Evolutionary conservation across 2,329 filamentous ascomycete species (phyloP), one percentile per base, ranked within the genome.

Genomic region (Calonectria crousiana): DNA sequence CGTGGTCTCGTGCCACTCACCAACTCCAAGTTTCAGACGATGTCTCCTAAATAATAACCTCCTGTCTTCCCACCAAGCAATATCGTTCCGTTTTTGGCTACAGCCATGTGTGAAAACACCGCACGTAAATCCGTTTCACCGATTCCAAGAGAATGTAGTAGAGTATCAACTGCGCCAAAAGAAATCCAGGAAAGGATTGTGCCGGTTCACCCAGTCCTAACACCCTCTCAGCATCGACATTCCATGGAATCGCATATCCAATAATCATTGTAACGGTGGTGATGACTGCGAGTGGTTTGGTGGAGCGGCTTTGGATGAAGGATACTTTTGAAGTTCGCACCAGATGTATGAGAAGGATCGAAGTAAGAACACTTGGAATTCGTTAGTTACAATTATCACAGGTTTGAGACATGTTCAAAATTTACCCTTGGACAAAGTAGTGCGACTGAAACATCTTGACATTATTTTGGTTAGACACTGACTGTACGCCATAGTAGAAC

Each of bases 391-490:
- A n/a, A n/a, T 9, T n/a, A 1, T 23, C 1, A 11, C 3, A n/a
- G 16, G 4, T 32, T 28, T 2, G 13, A 49, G 5, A 11, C 18
- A 0, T 13, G 1, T 6, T 16, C 30, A 20, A 65, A 34, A 49
- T 51, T 23, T 47, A 68, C 66, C 66, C 66, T 44, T 68, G 51
- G 16, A 53, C 11, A 68, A 68, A 68, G n/a, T 52, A 68, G 28
- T 68, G 66, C 11, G 66, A 41, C 36, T 68, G 66, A 23, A 68
- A 68, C 66, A 68, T 52, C 26, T 41, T 53, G 16, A 68, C 66
- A 20, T 51, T 34, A 2, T 68, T 10, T 16, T n/a, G 11, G 26
- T 68, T 52, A 16, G 26, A 14, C 14, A 51, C 18, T 4, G 66
- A 30, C 26, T 68, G 23, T 3, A 68, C 26, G 13, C 23, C 51